Evolutionary conservation across 129 eudicot genomes (phyloP).

Genomic region (Smallanthus sonchifolius): DNA sequence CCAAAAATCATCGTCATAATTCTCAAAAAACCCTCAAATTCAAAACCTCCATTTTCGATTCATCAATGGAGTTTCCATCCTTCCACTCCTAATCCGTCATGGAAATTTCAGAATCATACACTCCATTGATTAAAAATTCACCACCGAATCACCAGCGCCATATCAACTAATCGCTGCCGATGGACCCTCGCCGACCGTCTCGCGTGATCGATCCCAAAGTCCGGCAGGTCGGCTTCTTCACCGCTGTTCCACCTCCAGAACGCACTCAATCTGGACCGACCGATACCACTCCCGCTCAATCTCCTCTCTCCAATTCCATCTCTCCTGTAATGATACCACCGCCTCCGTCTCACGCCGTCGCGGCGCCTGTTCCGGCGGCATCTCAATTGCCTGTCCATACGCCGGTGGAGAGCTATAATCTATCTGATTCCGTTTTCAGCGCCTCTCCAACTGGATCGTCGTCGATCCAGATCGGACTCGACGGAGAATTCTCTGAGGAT

Average conservation of each 20-base stretch:
- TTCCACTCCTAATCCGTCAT: slow-evolving; percentile 7
- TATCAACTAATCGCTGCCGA: slow-evolving; percentile 10
- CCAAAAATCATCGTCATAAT: too few relatives aligned
- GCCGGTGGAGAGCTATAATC: slow-evolving; percentile 47
- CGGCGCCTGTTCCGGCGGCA: slow-evolving; percentile 31
- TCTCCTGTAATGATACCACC: slow-evolving; percentile 96
- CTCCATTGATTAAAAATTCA: background rate
- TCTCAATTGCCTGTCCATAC: slow-evolving; percentile 24
- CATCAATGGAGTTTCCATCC: slow-evolving; percentile 15
- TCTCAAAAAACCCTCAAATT: too few relatives aligned
- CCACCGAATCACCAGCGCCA: background rate
- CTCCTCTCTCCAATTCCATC: slow-evolving; percentile 47
- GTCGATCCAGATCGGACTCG: slow-evolving; percentile 22
- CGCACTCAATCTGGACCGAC: slow-evolving; percentile 45
- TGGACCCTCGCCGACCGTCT: slow-evolving; percentile 81
- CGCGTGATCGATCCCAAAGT: slow-evolving; percentile 78
- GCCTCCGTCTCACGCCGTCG: slow-evolving; percentile 41
- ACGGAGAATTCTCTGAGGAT: slow-evolving; percentile 59
- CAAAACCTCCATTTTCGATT: background rate
- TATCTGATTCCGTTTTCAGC: slow-evolving; percentile 38
- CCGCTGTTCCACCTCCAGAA: slow-evolving; percentile 47
- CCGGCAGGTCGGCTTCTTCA: slow-evolving; percentile 86
- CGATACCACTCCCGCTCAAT: slow-evolving; percentile 6
- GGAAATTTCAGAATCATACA: background rate
- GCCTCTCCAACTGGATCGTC: slow-evolving; percentile 38